phyloP scores from a whole-genome alignment of 148 eudicot genomes.

The Cornus suecica region DNA sequence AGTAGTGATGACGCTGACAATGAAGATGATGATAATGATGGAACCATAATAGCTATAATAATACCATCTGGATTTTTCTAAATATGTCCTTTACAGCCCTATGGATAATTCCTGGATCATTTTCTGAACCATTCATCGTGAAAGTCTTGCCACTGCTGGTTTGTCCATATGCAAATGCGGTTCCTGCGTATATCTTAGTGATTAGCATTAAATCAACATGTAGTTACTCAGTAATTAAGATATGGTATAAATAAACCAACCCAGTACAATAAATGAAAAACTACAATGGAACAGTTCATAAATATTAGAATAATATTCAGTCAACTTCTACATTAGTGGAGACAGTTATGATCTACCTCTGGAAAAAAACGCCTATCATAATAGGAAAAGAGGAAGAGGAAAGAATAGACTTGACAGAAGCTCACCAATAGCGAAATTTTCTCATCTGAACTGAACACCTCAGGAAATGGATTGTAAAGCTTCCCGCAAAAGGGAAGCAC shows the following conservation, averaged over 20 bases:
- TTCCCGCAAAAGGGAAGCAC: background rate
- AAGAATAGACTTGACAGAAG: background rate
- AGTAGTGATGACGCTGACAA: background rate
- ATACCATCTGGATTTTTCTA: constrained; percentile 56
- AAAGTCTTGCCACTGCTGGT: constrained; percentile 98
- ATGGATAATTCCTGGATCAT: constrained; percentile 84
- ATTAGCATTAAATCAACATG: background rate
- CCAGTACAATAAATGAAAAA: background rate
- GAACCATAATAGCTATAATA: background rate
- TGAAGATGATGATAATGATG: background rate
- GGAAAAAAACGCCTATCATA: background rate
- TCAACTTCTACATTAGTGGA: background rate
- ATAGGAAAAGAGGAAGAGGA: background rate
- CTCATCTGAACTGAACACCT: background rate
- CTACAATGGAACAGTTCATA: background rate
- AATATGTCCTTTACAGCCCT: constrained; percentile 83
- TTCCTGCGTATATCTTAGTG: constrained; percentile 46
- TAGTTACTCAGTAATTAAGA: background rate
- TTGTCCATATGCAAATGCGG: constrained; percentile 98
- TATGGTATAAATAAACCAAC: background rate
- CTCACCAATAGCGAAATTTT: background rate
- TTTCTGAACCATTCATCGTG: constrained; percentile 95
- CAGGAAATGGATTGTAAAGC: background rate
- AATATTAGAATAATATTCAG: background rate
- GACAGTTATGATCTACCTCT: background rate